Conservation (phyloP, 805 yeast genomes). For the Metschnikowia aberdeeniae region DNA sequence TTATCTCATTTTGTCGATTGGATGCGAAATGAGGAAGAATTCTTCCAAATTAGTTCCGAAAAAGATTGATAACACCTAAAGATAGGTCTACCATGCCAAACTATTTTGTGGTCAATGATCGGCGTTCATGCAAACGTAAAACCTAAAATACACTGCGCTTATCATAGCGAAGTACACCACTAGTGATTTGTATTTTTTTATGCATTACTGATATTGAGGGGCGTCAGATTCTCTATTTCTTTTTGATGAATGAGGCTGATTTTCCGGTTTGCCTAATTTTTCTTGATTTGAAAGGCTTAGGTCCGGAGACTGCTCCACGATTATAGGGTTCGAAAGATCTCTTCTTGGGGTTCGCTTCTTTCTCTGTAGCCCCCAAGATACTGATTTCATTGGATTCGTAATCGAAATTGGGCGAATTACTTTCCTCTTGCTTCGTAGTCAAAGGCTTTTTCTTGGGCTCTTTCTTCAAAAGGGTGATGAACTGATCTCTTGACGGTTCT, state of each 20-base stretch:
- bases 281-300: slow-evolving; percentile 48
- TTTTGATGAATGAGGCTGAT: slow-evolving; percentile 30
- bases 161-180: too few relatives aligned
- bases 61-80: too few relatives aligned
- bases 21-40: too few relatives aligned
- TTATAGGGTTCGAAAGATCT: slow-evolving; percentile 59
- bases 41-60: too few relatives aligned
- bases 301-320: slow-evolving; percentile 44
- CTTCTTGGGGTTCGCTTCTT: slow-evolving; percentile 30
- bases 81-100: too few relatives aligned
- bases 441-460: slow-evolving; percentile 5
- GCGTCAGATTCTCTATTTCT: slow-evolving; percentile 1
- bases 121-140: too few relatives aligned
- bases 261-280: slow-evolving; percentile 35
- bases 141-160: too few relatives aligned
- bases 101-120: too few relatives aligned
- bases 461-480: background rate
- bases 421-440: background rate
- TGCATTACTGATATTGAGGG: background rate
- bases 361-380: slow-evolving; percentile 14
- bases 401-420: slow-evolving; percentile 5
- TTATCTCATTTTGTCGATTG: too few relatives aligned
- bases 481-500: background rate
- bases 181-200: too few relatives aligned
- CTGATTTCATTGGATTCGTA: slow-evolving; percentile 9